Evolutionary conservation across 345 rosid species (phyloP).

Genomic region (Gossypium herbaceum): DNA sequence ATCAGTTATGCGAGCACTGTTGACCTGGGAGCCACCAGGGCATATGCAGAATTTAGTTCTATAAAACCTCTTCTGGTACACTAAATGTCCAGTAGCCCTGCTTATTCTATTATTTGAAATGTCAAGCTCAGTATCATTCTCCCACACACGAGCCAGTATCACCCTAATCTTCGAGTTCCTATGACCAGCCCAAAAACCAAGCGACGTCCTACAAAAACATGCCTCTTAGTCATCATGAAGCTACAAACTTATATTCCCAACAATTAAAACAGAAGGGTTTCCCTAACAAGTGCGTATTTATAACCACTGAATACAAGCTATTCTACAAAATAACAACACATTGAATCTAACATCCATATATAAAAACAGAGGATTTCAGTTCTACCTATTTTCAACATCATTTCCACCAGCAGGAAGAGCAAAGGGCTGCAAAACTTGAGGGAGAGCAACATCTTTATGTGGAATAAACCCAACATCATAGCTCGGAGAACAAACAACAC

Average conservation of each 20-base stretch:
- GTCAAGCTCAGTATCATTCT: conserved; percentile 89
- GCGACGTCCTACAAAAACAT: conserved; percentile 62
- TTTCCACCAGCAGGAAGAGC: conserved; percentile 91
- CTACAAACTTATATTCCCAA: conserved; percentile 7
- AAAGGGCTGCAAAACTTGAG: conserved; percentile 92
- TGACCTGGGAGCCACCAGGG: conserved; percentile 98
- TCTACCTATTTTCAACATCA: conserved; percentile 72
- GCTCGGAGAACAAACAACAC: conserved; percentile 95
- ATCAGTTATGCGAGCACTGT: conserved; percentile 94
- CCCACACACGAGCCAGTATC: conserved; percentile 92
- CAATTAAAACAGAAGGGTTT: neutral
- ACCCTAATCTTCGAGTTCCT: conserved; percentile 93
- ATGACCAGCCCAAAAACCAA: conserved; percentile 99
- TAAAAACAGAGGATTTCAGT: neutral
- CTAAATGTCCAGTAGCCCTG: conserved; percentile 75
- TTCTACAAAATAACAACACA: neutral
- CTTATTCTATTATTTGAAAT: conserved; percentile 81
- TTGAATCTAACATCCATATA: neutral
- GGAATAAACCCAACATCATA: conserved; percentile 94
- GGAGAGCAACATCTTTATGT: conserved; percentile 94
- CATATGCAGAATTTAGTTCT: conserved; percentile 87
- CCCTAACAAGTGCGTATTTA: neutral
- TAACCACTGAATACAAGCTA: neutral
- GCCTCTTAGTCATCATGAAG: conserved; percentile 16
- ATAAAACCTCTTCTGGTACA: conserved; percentile 91